phyloP scores from a whole-genome alignment of 805 yeast genomes.

The Grigorovia transvaalensis region DNA sequence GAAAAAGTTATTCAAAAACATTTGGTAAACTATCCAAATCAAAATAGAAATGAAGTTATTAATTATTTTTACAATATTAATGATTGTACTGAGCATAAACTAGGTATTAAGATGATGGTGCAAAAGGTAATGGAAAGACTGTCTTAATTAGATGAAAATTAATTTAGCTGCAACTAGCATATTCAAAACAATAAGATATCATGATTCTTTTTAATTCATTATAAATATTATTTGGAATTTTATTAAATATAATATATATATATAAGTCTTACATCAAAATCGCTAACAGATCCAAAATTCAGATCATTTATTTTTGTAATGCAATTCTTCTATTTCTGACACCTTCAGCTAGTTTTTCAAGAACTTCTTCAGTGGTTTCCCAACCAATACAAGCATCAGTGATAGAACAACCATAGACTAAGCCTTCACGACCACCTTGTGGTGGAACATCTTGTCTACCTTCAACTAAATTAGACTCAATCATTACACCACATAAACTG shows the following conservation, averaged over 20 bases:
- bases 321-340: constrained; percentile 63
- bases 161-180: neutral
- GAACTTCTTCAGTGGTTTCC: constrained; percentile 69
- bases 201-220: too few relatives aligned
- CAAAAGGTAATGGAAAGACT: neutral
- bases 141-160: neutral
- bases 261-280: neutral
- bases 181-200: too few relatives aligned
- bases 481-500: constrained; percentile 87
- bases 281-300: neutral
- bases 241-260: too few relatives aligned
- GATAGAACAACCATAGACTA: constrained; percentile 87
- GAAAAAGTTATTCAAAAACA: constrained; percentile 53
- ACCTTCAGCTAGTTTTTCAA: constrained; percentile 64
- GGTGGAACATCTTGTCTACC: constrained; percentile 91
- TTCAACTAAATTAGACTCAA: constrained; percentile 82
- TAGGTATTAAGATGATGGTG: constrained; percentile 11
- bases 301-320: constrained; percentile 12
- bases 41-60: constrained; percentile 53
- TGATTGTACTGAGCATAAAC: constrained; percentile 18
- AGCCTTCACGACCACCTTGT: constrained; percentile 58
- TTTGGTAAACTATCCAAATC: constrained; percentile 48
- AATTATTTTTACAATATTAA: constrained; percentile 40
- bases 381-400: constrained; percentile 97
- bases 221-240: neutral